These are phyloP conservation scores for Hyaloscypha finlandica DNA, from an alignment of 495 filamentous ascomycete species.

Conservation along the genomic window DNA sequence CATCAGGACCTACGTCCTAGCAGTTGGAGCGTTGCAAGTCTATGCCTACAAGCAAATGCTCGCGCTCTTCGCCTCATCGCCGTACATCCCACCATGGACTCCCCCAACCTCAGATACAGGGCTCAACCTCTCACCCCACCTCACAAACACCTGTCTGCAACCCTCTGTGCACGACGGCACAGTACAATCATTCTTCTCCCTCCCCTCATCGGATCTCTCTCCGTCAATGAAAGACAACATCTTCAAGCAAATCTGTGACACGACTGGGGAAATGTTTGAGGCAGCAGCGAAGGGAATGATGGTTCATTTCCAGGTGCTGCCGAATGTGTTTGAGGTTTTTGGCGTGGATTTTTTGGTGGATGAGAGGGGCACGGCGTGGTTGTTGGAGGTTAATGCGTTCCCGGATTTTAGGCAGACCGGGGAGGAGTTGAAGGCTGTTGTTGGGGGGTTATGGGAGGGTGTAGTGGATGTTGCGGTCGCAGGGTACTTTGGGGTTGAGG, in stretches of 20 bases:
- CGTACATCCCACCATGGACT: constrained; percentile 55
- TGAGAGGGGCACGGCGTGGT: constrained; percentile 58
- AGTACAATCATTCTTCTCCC: constrained; percentile 71
- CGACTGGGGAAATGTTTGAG: constrained; percentile 77
- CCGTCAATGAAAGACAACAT: constrained; percentile 52
- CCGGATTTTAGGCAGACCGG: constrained; percentile 95
- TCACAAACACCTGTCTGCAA: constrained; percentile 97
- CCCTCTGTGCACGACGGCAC: constrained; percentile 54
- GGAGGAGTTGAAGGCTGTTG: constrained; percentile 64
- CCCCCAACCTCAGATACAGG: not conserved
- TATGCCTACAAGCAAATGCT: constrained; percentile 92
- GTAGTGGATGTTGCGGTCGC: constrained; percentile 66
- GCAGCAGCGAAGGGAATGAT: constrained; percentile 80
- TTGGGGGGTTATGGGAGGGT: constrained; percentile 74
- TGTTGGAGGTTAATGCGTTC: constrained; percentile 95
- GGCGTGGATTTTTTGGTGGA: constrained; percentile 91
- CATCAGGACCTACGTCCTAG: constrained; percentile 86
- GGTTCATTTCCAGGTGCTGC: constrained; percentile 87
- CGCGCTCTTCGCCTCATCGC: constrained; percentile 78
- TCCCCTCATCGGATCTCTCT: constrained; percentile 42
- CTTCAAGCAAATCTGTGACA: constrained; percentile 69
- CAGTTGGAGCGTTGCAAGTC: constrained; percentile 72
- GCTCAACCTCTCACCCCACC: constrained; percentile 66
- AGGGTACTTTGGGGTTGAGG: constrained; percentile 56
- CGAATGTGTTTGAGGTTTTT: constrained; percentile 88